Percentiles rank a stretch among this genome's conserved stretches.
Conservation (phyloP, 2,329 filamentous ascomycete genomes). For the Diaporthe caulivora region DNA sequence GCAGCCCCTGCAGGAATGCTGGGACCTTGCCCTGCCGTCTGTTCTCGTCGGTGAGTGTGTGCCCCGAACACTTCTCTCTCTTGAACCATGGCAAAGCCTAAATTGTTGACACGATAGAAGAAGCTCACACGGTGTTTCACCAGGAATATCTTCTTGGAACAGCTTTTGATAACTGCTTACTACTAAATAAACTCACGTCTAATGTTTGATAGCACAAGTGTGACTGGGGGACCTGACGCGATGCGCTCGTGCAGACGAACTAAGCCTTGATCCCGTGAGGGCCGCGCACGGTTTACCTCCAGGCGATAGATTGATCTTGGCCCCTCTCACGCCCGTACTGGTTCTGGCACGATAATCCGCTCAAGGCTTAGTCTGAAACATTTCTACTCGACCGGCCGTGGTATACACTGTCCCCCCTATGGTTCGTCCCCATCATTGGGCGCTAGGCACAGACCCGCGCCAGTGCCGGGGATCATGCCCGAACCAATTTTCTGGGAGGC, state of each 20-base stretch:
- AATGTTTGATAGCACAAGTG: background rate
- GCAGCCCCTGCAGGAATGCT: background rate
- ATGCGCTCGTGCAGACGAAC: background rate
- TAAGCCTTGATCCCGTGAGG: background rate
- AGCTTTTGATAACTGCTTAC: no score
- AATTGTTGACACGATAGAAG: background rate
- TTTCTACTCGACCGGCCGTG: no score
- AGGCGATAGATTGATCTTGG: background rate
- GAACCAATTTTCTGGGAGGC: background rate
- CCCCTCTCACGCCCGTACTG: background rate
- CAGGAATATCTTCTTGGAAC: background rate
- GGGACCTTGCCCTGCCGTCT: background rate
- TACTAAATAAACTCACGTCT: conserved; percentile 1
- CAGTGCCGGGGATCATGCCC: background rate
- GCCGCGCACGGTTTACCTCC: background rate
- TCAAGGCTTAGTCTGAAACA: background rate
- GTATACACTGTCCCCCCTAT: background rate
- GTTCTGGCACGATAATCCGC: background rate
- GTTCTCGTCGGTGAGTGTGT: background rate
- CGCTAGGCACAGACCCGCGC: background rate
- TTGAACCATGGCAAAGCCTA: background rate
- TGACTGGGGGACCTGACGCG: no score
- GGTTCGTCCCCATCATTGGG: background rate
- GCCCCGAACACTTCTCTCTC: background rate
- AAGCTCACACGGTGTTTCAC: background rate